A percentile compares a stretch with the other conserved stretches of the same genome.
Conservation (phyloP, 2,329 filamentous ascomycete genomes). For the Lasiodiplodia sp. region DNA sequence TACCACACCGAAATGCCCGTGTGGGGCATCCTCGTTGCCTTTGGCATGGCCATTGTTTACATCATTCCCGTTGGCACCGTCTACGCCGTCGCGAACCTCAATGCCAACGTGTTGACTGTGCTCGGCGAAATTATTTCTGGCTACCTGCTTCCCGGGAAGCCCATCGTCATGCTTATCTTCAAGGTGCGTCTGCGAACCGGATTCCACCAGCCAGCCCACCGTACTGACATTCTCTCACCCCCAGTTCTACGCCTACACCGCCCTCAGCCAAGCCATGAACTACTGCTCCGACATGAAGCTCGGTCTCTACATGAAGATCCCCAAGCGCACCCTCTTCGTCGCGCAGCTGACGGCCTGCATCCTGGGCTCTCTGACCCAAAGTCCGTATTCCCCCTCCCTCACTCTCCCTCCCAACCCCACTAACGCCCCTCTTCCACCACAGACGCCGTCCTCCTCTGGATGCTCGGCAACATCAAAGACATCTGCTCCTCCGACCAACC, state of each 20-base stretch:
- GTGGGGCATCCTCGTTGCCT: constrained; percentile 26
- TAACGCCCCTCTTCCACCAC: constrained; percentile 5
- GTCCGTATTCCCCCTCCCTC: not conserved
- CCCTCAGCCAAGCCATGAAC: constrained; percentile 29
- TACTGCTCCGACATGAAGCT: constrained; percentile 30
- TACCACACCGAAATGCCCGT: constrained; percentile 29
- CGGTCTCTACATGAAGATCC: constrained; percentile 30
- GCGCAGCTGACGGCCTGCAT: constrained; percentile 27
- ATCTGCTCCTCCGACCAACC: constrained; percentile 20
- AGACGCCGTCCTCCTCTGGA: constrained; percentile 68
- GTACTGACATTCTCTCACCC: not conserved
- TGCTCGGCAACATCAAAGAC: constrained; percentile 60
- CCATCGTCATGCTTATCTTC: constrained; percentile 30
- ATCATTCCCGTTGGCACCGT: constrained; percentile 28
- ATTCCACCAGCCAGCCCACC: not conserved
- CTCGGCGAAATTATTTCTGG: constrained; percentile 62
- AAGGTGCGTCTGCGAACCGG: not conserved
- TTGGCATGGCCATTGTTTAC: constrained; percentile 26
- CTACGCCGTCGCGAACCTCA: constrained; percentile 28
- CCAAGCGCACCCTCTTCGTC: constrained; percentile 26
- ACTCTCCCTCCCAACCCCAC: not conserved
- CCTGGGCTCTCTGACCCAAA: constrained; percentile 25
- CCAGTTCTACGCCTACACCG: constrained; percentile 29
- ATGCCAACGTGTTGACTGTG: constrained; percentile 59
- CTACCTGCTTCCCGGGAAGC: constrained; percentile 51